Percentiles rank a stretch among this genome's conserved stretches.
Conservation (phyloP, 805 yeast genomes). For the Teunomyces barrocoloradensis region DNA sequence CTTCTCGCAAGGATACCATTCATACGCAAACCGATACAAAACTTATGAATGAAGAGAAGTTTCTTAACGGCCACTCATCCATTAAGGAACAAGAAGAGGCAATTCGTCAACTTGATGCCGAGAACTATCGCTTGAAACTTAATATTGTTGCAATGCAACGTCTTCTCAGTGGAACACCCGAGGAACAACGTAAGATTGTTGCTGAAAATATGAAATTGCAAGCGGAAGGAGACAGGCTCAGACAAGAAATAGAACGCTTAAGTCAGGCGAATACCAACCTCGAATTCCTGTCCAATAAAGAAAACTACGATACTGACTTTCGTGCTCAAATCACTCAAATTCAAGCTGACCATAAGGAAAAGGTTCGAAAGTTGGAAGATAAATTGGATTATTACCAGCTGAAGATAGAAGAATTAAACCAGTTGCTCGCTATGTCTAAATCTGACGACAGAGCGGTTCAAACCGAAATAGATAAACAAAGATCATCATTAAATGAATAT, state of each 20-base stretch:
- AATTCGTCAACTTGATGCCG: constrained; percentile 16
- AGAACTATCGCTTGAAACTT: constrained; percentile 24
- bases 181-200: constrained; percentile 18
- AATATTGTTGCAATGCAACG: constrained; percentile 24
- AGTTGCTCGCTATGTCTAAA: constrained; percentile 1
- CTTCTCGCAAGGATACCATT: not conserved
- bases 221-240: constrained; percentile 4
- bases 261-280: constrained; percentile 3
- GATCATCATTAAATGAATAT: not conserved
- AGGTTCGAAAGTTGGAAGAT: not conserved
- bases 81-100: constrained; percentile 23
- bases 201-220: constrained; percentile 18
- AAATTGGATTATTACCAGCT: constrained; percentile 5
- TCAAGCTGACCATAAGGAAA: constrained; percentile 2
- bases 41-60: constrained; percentile 4
- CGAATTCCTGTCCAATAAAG: constrained; percentile 7
- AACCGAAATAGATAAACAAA: constrained; percentile 1
- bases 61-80: constrained; percentile 13
- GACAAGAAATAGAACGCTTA: not conserved
- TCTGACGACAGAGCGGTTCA: constrained; percentile 1
- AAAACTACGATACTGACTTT: constrained; percentile 3
- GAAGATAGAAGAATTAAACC: constrained; percentile 5
- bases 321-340: not conserved
- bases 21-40: constrained; percentile 3
- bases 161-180: constrained; percentile 21